phyloP scores from a whole-genome alignment of 202 grass and related monocot species.

The Panicum virgatum region DNA sequence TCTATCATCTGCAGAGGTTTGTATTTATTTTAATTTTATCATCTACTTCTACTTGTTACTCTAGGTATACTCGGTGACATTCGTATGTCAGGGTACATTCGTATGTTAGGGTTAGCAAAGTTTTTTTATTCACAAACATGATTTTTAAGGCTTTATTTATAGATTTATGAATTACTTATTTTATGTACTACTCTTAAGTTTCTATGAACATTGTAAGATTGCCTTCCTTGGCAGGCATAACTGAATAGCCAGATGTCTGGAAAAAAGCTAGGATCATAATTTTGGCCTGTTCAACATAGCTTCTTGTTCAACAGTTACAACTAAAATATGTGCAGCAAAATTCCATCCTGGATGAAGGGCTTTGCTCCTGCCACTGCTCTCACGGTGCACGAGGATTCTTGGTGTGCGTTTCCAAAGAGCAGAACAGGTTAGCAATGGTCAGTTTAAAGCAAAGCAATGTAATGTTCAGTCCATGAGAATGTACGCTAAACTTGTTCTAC shows the following conservation, averaged over 20 bases:
- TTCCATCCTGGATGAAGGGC: conserved; percentile 85
- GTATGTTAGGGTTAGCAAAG: neutral
- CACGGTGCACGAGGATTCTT: conserved; percentile 75
- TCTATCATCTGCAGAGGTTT: conserved; percentile 87
- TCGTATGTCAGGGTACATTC: neutral
- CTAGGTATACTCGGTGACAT: neutral
- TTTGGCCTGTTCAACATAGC: neutral
- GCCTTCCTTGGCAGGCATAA: neutral
- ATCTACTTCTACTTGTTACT: neutral
- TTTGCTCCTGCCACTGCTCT: conserved; percentile 69
- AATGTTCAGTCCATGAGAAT: neutral
- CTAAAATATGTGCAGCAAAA: conserved; percentile 64
- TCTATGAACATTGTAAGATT: neutral
- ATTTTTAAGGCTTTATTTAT: neutral
- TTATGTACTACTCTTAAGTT: neutral
- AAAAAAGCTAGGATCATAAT: neutral
- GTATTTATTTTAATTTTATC: neutral
- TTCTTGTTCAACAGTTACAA: neutral
- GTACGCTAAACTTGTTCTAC: conserved; percentile 20
- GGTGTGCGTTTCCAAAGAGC: conserved; percentile 78
- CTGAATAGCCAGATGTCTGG: neutral
- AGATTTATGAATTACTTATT: neutral
- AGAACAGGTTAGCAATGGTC: conserved; percentile 66
- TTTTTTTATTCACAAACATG: neutral
- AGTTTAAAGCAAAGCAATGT: neutral